Evolutionary conservation across 805 yeast genomes (phyloP), one percentile per base, ranked within the genome.

Genomic region (Teunomyces lycoperdinae): DNA sequence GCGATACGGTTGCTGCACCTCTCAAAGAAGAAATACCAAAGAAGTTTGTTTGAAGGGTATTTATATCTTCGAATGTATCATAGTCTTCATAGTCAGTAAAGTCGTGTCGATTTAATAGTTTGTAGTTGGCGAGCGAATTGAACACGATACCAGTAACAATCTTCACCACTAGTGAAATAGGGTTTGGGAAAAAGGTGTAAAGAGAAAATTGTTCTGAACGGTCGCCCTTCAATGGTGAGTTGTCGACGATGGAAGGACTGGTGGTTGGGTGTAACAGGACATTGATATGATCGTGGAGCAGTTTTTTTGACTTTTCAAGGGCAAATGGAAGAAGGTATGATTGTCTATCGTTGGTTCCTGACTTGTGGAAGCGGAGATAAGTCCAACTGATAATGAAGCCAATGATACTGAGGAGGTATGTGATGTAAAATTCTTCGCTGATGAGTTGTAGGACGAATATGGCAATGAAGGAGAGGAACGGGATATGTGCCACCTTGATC

Each of bases 271-370:
- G 41, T 6, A 38, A 24, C 41, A 24, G 30, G 41, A 2, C 28
- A 9, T 39, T 40, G 13, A 43, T 10, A n/a, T 20, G 24, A 20
- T 43, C 13, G n/a, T 30, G 40, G 4, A 13, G 30, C n/a, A 8
- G 44, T 34, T 28, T 35, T 36, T 51, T 49, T 39, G 51, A 57
- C 30, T 64, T 54, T 41, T 51, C 54, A 10, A 59, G 43, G 2
- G 63, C 45, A 46, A 61, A 52, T 33, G 79, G 79, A n/a, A 74
- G 54, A 38, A 74, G 44, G 43, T 71, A 68, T n/a, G 74, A 61
- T 49, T 73, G 76, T 48, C 76, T 57, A 13, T 74, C 78, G 53
- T 71, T 71, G 1, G 76, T 62, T 14, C 76, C 74, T 36, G 64
- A 57, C 56, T 73, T 73, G 51, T 58, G 63, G 51, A 66, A 72